Evolutionary conservation across 164 flowering plant species (phyloP).

Genomic region (Amborella trichopoda): DNA sequence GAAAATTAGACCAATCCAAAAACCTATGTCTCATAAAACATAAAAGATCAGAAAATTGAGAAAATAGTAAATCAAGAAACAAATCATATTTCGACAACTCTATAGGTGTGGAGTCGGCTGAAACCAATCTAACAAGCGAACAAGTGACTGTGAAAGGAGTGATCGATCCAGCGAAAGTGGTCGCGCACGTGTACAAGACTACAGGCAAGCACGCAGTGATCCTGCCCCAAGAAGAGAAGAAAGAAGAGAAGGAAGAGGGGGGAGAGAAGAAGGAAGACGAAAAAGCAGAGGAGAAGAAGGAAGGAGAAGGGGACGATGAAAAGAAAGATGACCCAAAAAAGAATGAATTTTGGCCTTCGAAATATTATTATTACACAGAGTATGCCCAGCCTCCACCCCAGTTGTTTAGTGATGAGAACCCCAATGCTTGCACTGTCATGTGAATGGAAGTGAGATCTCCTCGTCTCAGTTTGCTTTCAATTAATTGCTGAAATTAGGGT

Average conservation of each 20-base stretch:
- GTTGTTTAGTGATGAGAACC: conserved; percentile 82
- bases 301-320: conserved; percentile 22
- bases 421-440: conserved; percentile 72
- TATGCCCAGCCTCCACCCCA: conserved; percentile 46
- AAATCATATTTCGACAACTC: background rate
- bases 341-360: conserved; percentile 54
- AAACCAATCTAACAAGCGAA: conserved; percentile 34
- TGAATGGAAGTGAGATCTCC: too few relatives aligned
- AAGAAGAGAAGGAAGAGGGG: conserved; percentile 20
- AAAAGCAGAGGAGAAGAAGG: conserved; percentile 23
- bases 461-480: too few relatives aligned
- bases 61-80: background rate
- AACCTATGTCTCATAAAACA: background rate
- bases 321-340: conserved; percentile 31
- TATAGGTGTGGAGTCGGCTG: conserved; percentile 72
- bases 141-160: conserved; percentile 62
- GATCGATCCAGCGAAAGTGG: conserved; percentile 49
- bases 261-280: conserved; percentile 35
- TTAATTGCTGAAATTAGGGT: too few relatives aligned
- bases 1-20: background rate
- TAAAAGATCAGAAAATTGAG: too few relatives aligned
- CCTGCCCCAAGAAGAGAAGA: conserved; percentile 31
- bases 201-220: conserved; percentile 51
- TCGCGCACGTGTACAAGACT: conserved; percentile 45
- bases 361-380: conserved; percentile 19